Percentiles rank a stretch among this genome's conserved stretches.
Evolutionary conservation across 192 early-diverging fungal genomes (phyloP).

Genomic region (Thoreauomyces humboldtii): DNA sequence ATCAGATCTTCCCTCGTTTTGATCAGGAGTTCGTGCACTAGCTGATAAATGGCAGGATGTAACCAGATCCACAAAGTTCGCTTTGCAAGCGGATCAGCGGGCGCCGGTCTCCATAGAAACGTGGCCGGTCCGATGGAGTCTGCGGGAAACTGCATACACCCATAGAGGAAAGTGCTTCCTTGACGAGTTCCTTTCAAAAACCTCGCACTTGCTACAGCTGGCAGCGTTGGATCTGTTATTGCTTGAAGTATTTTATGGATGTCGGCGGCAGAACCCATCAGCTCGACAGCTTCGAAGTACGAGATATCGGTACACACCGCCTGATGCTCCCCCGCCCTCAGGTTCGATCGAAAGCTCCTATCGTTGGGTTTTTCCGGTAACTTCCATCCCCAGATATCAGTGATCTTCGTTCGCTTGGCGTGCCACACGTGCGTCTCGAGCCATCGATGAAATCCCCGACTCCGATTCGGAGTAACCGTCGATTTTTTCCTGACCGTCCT

Average conservation of each 20-base stretch:
- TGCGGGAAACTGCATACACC: conserved; percentile 51
- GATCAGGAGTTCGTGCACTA: conserved; percentile 1
- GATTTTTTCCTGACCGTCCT: conserved; percentile 42
- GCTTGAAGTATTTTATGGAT: conserved; percentile 53
- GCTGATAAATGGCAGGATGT: conserved; percentile 23
- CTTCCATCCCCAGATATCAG: conserved; percentile 75
- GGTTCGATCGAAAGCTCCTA: conserved; percentile 73
- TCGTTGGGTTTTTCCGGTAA: conserved; percentile 81
- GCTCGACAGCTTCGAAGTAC: conserved; percentile 69
- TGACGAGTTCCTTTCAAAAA: conserved; percentile 53
- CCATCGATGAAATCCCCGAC: conserved; percentile 69
- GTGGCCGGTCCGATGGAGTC: conserved; percentile 67
- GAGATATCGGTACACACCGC: conserved; percentile 85
- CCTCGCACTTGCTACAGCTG: conserved; percentile 25
- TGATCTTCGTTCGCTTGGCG: conserved; percentile 96
- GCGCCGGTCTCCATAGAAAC: conserved; percentile 19
- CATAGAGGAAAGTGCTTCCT: conserved; percentile 56
- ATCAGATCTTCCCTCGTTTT: no score
- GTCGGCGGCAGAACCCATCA: conserved; percentile 51
- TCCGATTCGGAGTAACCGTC: background rate
- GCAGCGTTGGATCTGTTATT: conserved; percentile 61
- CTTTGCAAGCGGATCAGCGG: background rate
- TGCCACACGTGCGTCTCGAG: conserved; percentile 99
- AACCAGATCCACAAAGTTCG: conserved; percentile 31
- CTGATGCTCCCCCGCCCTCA: conserved; percentile 71